Base-by-base conservation (phyloP, 1,284 basidiomycete species). In the Cutaneotrichosporon sp. region DNA sequence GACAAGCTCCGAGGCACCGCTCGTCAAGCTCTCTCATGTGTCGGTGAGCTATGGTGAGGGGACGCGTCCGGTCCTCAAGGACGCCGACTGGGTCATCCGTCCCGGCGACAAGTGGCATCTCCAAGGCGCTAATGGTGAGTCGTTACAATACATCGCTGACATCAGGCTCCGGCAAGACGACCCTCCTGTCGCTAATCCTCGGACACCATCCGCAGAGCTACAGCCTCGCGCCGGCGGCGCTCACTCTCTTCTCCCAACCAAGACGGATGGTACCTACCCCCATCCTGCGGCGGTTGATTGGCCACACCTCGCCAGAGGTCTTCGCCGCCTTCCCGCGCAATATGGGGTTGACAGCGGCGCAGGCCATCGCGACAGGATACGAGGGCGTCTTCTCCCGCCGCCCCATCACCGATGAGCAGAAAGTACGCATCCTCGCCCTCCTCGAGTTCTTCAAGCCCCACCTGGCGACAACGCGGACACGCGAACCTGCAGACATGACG, bases 181-280 rank as follows among this genome's bases (percentile, higher is more conserved):
- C 96, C 0, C 86, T 98, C 1, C 84, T 97, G n/a, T 89, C 95
- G 5, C 80, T 98, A 38, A 82, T 99, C 46, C 91, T 93, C 0
- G 96, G 96, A 30, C 92, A 96, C 73, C 96, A 98, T 78, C 95
- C 96, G 0, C 91, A 92, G 68, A 96, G 94, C 0, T 98, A 89
- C 81, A 89, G 88, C 0, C 81, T 88, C 59, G 78, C 80, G 0
- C 56, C 78, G 0, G 31, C 69, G 0, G 79, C 82, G 18, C 85
- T 98, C 9, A 82, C 84, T 4, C 85, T 94, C 52, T 91, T 95
- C 68, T 86, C 85, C 49, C 83, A 85, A 49, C 88, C 88, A 0
- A 87, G 90, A n/a, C 84, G 84, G 9, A 76, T 77, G 2, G 85
- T 87, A 58, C 82, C 90, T 18, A 87, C 92, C 10, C 72, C 79